Conservation (phyloP, 192 early-diverging fungal genomes). For the Phlyctochytrium arcticum region DNA sequence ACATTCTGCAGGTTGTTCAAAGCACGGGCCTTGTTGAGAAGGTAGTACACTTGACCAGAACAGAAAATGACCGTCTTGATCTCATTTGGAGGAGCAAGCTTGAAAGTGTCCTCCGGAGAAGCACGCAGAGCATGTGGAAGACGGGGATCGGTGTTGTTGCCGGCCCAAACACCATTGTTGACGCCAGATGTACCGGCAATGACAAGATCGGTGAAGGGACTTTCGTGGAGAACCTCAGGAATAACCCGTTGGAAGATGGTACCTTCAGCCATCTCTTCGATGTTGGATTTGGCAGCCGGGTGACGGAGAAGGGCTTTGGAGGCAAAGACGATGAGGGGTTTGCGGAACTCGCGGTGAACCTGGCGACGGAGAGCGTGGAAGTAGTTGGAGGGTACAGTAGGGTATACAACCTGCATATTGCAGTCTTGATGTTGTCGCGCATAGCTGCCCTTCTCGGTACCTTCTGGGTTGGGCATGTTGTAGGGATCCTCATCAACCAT, state of each 20-base stretch:
- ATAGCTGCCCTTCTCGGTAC: conserved; percentile 39
- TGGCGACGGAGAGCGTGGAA: conserved; percentile 95
- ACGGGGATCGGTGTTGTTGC: conserved; percentile 49
- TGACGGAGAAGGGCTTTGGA: conserved; percentile 93
- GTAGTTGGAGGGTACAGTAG: conserved; percentile 96
- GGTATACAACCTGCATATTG: conserved; percentile 97
- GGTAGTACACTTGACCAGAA: conserved; percentile 97
- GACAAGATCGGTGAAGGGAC: conserved; percentile 55
- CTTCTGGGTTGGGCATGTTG: conserved; percentile 44
- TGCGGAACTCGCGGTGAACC: conserved; percentile 95
- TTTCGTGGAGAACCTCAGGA: conserved; percentile 75
- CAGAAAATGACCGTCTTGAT: conserved; percentile 94
- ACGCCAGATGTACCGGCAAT: no score
- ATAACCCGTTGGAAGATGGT: conserved; percentile 89
- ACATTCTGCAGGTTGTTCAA: conserved; percentile 86
- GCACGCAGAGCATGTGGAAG: conserved; percentile 39
- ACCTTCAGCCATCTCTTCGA: conserved; percentile 75
- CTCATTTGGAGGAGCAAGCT: conserved; percentile 72
- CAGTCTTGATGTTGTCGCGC: conserved; percentile 95
- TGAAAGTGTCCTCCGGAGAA: conserved; percentile 44
- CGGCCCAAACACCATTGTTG: conserved; percentile 29
- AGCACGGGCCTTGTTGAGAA: conserved; percentile 79
- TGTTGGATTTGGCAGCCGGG: conserved; percentile 80
- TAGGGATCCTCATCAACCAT: conserved; percentile 94
- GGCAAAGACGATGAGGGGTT: conserved; percentile 76